These are phyloP conservation scores for Exophiala lecanii-corni DNA, from an alignment of 2,329 filamentous ascomycete genomes.

Conservation along the genomic window DNA sequence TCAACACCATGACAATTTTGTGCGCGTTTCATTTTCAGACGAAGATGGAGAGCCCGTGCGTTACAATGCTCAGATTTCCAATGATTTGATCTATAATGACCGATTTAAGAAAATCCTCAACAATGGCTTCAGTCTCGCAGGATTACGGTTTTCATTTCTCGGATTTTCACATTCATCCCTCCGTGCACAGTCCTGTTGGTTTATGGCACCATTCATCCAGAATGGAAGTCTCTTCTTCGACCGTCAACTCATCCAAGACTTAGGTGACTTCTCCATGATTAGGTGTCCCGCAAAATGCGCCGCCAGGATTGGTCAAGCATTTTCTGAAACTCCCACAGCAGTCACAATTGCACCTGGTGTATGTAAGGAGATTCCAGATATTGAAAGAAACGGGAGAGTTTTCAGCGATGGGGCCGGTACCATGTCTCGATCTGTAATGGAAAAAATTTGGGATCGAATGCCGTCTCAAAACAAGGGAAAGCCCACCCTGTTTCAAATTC, in stretches of 20 bases:
- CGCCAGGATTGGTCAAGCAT: constrained; percentile 60
- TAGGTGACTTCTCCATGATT: constrained; percentile 51
- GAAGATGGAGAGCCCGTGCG: constrained; percentile 64
- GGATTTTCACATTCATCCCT: constrained; percentile 78
- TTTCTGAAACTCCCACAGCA: constrained; percentile 67
- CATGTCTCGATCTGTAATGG: constrained; percentile 54
- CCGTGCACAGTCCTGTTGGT: constrained; percentile 67
- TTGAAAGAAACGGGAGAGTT: constrained; percentile 45
- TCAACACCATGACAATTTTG: constrained; percentile 57
- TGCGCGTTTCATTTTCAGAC: constrained; percentile 69
- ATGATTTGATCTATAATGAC: constrained; percentile 49
- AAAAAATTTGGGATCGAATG: constrained; percentile 54
- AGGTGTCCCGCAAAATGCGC: constrained; percentile 54
- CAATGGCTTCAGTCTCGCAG: constrained; percentile 59
- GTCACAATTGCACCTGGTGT: constrained; percentile 43
- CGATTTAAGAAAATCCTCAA: constrained; percentile 60
- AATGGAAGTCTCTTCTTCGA: constrained; percentile 33
- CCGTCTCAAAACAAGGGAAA: constrained; percentile 42
- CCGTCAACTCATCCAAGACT: constrained; percentile 38
- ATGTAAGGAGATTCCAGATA: constrained; percentile 26
- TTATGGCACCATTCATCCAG: constrained; percentile 47
- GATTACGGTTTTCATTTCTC: constrained; percentile 60
- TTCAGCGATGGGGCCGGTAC: constrained; percentile 81
- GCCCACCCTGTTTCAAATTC: constrained; percentile 69
- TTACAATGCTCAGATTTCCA: constrained; percentile 49